These are phyloP conservation scores for Rhodotorula sp. DNA, from an alignment of 1,284 basidiomycete species.

Conservation along the genomic window DNA sequence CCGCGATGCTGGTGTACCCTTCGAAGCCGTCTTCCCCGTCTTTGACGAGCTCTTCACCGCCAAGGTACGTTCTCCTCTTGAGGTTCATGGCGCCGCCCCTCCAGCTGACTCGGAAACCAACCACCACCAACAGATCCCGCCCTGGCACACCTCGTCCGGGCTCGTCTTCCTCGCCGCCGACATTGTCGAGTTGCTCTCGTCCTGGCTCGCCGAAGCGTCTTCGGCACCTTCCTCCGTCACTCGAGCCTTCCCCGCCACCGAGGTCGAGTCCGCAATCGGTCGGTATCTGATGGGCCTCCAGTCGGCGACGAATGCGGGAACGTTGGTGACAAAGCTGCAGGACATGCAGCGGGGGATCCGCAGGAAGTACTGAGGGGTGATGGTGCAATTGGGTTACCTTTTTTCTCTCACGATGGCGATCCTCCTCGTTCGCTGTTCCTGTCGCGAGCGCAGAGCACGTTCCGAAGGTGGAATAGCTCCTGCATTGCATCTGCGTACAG, in stretches of 20 bases:
- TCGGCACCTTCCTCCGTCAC: conserved; percentile 18
- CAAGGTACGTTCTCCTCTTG: conserved; percentile 60
- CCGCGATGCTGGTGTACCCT: conserved; percentile 71
- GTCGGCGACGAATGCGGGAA: conserved; percentile 14
- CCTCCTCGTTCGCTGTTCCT: no score
- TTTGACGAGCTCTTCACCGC: conserved; percentile 83
- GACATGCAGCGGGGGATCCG: conserved; percentile 35
- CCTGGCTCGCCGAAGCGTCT: conserved; percentile 70
- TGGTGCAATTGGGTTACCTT: not conserved
- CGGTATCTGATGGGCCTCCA: conserved; percentile 34
- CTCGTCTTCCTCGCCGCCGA: conserved; percentile 73
- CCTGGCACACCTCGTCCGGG: conserved; percentile 73
- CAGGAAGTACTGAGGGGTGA: conserved; percentile 23
- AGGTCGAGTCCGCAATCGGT: conserved; percentile 37
- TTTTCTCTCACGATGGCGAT: no score
- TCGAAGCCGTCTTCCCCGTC: conserved; percentile 74
- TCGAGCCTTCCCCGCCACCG: conserved; percentile 35
- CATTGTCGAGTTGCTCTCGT: conserved; percentile 67
- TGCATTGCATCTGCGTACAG: no score
- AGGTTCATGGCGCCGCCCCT: no score
- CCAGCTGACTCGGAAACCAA: no score
- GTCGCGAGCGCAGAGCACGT: no score
- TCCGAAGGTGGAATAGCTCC: no score
- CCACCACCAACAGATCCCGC: conserved; percentile 61
- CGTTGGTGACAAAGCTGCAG: conserved; percentile 24